These are phyloP conservation scores for Sugiyamaella novakii DNA, from an alignment of 1,139 yeast genomes.

Conservation along the genomic window DNA sequence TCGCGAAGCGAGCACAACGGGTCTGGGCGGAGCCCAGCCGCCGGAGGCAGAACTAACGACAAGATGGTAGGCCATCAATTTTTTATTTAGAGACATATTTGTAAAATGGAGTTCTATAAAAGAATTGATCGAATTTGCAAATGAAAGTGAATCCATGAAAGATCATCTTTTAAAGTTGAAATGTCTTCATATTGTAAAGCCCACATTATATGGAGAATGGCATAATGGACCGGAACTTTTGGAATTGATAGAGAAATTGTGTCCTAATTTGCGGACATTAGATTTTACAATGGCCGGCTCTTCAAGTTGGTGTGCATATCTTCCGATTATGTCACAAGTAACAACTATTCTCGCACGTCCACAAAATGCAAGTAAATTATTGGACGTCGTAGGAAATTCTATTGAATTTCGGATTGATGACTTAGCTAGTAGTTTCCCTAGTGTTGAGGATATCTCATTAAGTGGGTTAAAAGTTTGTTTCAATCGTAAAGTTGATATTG, in stretches of 20 bases:
- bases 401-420: slow-evolving; percentile 23
- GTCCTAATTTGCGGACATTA: slow-evolving; percentile 24
- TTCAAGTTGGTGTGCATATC: slow-evolving; percentile 32
- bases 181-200: slow-evolving; percentile 23
- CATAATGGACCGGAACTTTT: slow-evolving; percentile 27
- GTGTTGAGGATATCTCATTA: slow-evolving; percentile 21
- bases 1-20: background rate
- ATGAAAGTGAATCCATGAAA: slow-evolving; percentile 8
- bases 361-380: background rate
- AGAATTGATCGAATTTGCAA: slow-evolving; percentile 19
- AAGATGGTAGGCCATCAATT: background rate
- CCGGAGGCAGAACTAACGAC: background rate
- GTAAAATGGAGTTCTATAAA: slow-evolving; percentile 26
- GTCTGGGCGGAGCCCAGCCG: slow-evolving; percentile 1
- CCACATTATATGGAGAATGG: slow-evolving; percentile 37
- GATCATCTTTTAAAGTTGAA: slow-evolving; percentile 21
- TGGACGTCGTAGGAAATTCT: slow-evolving; percentile 6
- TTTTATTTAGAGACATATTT: slow-evolving; percentile 23
- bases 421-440: slow-evolving; percentile 23
- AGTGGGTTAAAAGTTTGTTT: slow-evolving; percentile 29
- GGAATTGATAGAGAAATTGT: slow-evolving; percentile 23
- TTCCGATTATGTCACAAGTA: slow-evolving; percentile 16
- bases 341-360: slow-evolving; percentile 15
- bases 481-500: slow-evolving; percentile 19
- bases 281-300: slow-evolving; percentile 30